Base-by-base conservation (phyloP, 345 rosid genomes). In the Durio zibethinus region DNA sequence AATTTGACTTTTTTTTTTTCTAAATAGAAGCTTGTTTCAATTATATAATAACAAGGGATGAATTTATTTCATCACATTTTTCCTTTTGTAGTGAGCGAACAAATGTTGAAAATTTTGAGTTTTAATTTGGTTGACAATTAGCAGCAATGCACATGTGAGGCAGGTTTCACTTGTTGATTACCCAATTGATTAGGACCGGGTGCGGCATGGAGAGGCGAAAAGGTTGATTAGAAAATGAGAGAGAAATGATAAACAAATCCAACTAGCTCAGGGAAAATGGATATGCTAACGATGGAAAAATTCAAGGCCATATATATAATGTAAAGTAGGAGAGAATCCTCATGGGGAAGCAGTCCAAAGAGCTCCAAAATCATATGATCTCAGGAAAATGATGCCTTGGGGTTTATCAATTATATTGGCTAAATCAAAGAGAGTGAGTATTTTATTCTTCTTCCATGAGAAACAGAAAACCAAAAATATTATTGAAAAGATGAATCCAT, bases 91-190 rank as follows among this genome's bases (percentile, higher is more conserved):
- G 59, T 53, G 59, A 20, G 9, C 10, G n/a, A 53, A 53, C 59
- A 53, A 2, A 2, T 53, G 59, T 12, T 60, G 20, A 4, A 59
- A 10, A 12, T 5, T 1, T 12, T 60, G 15, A 4, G 18, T 60
- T 25, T 27, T 12, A 60, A 60, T 33, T 4, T 57, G 82, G 60
- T 45, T 52, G 73, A 40, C 20, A 35, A 23, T 40, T 8, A 42
- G 78, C 14, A 23, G 12, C 21, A 53, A 64, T 75, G 52, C 83
- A 81, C 83, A 59, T 71, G 83, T 74, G 45, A 74, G 75, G 47
- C 40, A 20, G 70, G 83, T 56, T 61, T 80, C 82, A 79, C 74
- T 84, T 82, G 79, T 86, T 82, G 83, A 79, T 61, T 35, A 45
- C 56, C 53, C 70, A 33, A 48, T 65, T 71, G 76, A 84, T 78